These are phyloP conservation scores for Phlebiopsis gigantea DNA, from an alignment of 768 basidiomycete genomes.

Conservation along the genomic window DNA sequence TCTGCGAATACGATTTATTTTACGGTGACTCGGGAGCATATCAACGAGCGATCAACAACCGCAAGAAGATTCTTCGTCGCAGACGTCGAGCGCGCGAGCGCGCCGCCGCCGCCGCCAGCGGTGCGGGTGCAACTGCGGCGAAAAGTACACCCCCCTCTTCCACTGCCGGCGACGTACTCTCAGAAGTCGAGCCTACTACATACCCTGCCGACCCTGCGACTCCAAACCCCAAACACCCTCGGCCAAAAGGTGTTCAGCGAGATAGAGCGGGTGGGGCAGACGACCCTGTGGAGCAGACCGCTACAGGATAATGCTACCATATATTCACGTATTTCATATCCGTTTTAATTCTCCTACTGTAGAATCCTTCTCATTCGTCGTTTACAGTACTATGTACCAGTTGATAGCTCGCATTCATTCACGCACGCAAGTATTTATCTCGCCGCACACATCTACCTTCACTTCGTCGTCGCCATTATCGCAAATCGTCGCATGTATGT, in stretches of 20 bases:
- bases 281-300: background rate
- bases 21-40: conserved; percentile 77
- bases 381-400: background rate
- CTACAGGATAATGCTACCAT: background rate
- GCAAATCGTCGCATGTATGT: no score
- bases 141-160: conserved; percentile 25
- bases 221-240: background rate
- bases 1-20: conserved; percentile 90
- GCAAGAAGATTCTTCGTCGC: conserved; percentile 75
- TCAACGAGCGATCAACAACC: conserved; percentile 56
- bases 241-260: background rate
- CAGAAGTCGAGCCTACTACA: background rate
- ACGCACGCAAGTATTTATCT: conserved; percentile 2
- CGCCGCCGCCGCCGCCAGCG: conserved; percentile 50
- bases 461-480: background rate
- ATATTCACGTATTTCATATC: background rate
- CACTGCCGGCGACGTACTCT: background rate
- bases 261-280: background rate
- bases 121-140: conserved; percentile 20
- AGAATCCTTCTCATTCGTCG: background rate
- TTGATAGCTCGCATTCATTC: background rate
- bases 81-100: conserved; percentile 69
- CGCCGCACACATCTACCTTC: background rate
- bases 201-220: background rate
- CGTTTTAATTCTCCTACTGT: background rate